Evolutionary conservation across 139 green algal species (phyloP).

Genomic region (Chlamydomonas applanata): DNA sequence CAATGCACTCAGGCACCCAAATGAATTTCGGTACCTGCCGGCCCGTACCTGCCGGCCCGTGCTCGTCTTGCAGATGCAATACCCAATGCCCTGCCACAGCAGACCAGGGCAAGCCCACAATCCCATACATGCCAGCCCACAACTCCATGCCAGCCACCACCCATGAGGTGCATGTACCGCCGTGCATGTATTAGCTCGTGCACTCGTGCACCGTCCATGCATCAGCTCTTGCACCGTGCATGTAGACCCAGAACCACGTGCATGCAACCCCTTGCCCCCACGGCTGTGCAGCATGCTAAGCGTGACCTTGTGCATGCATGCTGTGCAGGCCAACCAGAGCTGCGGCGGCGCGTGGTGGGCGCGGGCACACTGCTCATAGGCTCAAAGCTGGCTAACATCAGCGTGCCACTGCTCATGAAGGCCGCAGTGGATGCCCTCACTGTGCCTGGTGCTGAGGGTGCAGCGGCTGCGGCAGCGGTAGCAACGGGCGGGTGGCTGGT

Average conservation of each 20-base stretch:
- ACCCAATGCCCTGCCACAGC: no score
- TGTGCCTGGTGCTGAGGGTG: background rate
- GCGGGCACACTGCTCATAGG: slow-evolving; percentile 66
- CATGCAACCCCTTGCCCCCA: background rate
- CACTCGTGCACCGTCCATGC: background rate
- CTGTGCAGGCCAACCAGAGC: slow-evolving; percentile 58
- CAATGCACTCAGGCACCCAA: no score
- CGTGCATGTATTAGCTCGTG: background rate
- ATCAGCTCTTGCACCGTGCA: background rate
- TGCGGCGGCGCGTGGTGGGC: slow-evolving; percentile 54
- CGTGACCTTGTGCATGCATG: background rate
- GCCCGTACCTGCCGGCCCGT: no score
- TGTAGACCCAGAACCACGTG: background rate
- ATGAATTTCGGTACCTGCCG: no score
- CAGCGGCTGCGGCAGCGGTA: background rate
- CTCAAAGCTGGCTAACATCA: slow-evolving; percentile 77
- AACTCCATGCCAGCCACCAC: no score
- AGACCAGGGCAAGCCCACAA: no score
- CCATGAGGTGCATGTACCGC: background rate
- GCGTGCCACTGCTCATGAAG: slow-evolving; percentile 95
- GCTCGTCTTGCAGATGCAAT: no score
- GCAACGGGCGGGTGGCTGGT: slow-evolving; percentile 17
- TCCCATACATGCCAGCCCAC: no score
- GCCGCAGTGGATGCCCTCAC: slow-evolving; percentile 75
- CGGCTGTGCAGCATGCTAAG: background rate